Base-by-base conservation (phyloP, 345 rosid genomes). In the Eucalyptus fibrosa region DNA sequence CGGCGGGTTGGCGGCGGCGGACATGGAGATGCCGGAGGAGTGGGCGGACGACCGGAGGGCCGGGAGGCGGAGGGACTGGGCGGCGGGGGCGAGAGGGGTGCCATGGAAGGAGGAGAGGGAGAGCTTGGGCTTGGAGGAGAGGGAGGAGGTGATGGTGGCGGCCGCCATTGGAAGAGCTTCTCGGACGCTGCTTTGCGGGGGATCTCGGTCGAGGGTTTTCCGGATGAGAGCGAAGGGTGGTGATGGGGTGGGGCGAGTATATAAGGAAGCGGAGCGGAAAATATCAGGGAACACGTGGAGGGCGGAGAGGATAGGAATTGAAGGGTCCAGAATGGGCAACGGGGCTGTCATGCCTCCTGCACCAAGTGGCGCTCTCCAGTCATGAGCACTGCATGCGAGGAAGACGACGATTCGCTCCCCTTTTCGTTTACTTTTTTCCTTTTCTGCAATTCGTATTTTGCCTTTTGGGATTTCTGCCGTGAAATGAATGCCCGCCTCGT, bases 101-200 rank as follows among this genome's bases (percentile, higher is more conserved):
- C 92, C 92, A 47, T 49, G 89, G 91, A 89, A 90, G 91, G 91
- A 50, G 47, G 92, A 88, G 90, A 45, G 32, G 34, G 88, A 86
- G 88, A 82, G 59, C 28, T 87, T 88, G 65, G 83, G 86, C 85
- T 45, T 72, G 72, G 85, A 19, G 86, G 89, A 90, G 89, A 87
- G 82, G 69, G 86, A 32, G 87, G 91, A 60, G 53, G 87, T 11
- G 45, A 59, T 49, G 21, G 89, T 49, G 59, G 91, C 55, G 59
- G 91, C 55, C 28, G 87, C 87, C 89, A 88, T 83, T 40, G 87
- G 15, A 23, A 24, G 62, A 56, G 62, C 30, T 87, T 87, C 34
- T 12, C 0, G 67, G 7, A 87, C 62, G 44, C 77, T 56, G 87
- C 37, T 17, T 7, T 50, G 19, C 50, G 2, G 85, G 85, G 10